These are phyloP conservation scores for Phlyctochytrium bullatum DNA, from an alignment of 192 early-diverging fungal species.

Conservation along the genomic window DNA sequence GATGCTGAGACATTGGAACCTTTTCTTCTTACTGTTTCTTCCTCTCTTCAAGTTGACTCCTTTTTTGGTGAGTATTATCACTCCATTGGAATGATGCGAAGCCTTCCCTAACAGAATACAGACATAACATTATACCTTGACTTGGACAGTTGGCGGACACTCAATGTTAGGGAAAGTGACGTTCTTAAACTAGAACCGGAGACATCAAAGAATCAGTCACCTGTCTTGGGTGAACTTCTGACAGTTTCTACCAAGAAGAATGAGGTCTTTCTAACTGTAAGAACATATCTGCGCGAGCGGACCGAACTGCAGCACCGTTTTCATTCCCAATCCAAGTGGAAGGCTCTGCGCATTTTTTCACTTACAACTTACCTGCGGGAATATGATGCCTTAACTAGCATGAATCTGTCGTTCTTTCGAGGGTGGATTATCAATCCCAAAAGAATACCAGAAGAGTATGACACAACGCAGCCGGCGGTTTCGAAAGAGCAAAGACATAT, in stretches of 20 bases:
- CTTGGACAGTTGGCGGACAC: slow-evolving; percentile 34
- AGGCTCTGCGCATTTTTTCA: slow-evolving; percentile 45
- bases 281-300: slow-evolving; percentile 44
- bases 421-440: slow-evolving; percentile 59
- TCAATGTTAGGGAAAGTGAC: slow-evolving; percentile 54
- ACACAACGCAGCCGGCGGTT: too few relatives aligned
- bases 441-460: slow-evolving; percentile 40
- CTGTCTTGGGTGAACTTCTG: slow-evolving; percentile 59
- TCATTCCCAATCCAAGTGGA: slow-evolving; percentile 35
- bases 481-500: too few relatives aligned
- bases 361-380: slow-evolving; percentile 80
- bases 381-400: slow-evolving; percentile 69
- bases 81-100: not conserved
- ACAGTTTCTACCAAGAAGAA: slow-evolving; percentile 41
- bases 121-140: slow-evolving; percentile 60
- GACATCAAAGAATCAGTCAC: slow-evolving; percentile 2
- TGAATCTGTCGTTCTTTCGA: slow-evolving; percentile 60
- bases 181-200: slow-evolving; percentile 55
- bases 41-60: slow-evolving; percentile 64
- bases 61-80: slow-evolving; percentile 51
- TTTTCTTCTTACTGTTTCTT: slow-evolving; percentile 35
- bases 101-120: slow-evolving; percentile 15
- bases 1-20: slow-evolving; percentile 52
- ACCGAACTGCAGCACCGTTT: slow-evolving; percentile 33
- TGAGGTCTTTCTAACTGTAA: slow-evolving; percentile 40